Evolutionary conservation across 2,329 filamentous ascomycete species (phyloP), one percentile per base, ranked within the genome.

Genomic region (Pseudocercospora vitis): DNA sequence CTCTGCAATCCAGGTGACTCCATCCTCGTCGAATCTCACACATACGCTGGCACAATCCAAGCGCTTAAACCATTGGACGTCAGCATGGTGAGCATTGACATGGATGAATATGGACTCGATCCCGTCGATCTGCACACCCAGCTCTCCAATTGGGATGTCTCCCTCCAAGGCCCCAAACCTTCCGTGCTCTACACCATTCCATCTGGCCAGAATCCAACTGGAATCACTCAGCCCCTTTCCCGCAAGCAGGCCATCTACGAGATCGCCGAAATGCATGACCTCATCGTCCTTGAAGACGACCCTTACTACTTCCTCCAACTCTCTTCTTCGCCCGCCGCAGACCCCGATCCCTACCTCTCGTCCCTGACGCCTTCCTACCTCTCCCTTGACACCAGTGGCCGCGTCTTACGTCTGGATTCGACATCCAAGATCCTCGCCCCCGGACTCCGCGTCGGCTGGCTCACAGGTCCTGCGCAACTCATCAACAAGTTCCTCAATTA

Each of bases 391-490:
- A 52, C 47, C 1, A 65, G 60, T 8, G 69, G 69, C 2, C 63
- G 69, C 8, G 69, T 71, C 2, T 31, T 71, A 3, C 64, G 69
- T 1, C 50, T 71, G 4, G 69, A 70, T 31, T 60, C 68, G 1
- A 62, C 61, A 0, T 69, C 69, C 7, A 71, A 71, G 52, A 66
- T 70, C 11, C 45, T 71, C 11, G 64, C 67, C 0, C 68, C 68
- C 18, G 69, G 69, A 8, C 56, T 69, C 6, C 59, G 69, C 2
- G 56, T 49, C 18, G 69, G 66, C 6, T 71, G 69, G 69, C 37
- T 70, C 21, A 68, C 65, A 2, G 68, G 56, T n/a, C 57, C 46
- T 29, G 48, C 58, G 12, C 59, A 67, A 23, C 55, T 69, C 12
- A 58, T 70, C 3, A 47, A 62, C 28, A 64, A 64, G 28, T 68